Conservation (phyloP, 495 filamentous ascomycete genomes). For the Bacidia rubella region DNA sequence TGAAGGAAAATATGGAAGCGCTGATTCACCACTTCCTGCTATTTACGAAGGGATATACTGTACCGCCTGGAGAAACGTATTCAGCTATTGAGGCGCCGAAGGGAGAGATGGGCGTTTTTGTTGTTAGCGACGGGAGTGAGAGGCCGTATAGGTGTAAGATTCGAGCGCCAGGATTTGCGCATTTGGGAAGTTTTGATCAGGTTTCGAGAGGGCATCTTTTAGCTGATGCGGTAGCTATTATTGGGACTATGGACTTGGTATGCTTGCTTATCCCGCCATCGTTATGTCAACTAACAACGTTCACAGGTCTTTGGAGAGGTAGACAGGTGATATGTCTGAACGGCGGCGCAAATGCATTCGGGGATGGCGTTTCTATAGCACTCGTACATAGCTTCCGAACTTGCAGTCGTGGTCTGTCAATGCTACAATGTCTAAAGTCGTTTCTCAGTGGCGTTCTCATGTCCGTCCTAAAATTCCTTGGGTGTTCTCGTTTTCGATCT, state of each 20-base stretch:
- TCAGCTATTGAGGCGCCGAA: constrained; percentile 95
- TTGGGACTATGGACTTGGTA: constrained; percentile 82
- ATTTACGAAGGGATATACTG: constrained; percentile 94
- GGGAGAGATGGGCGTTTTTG: constrained; percentile 96
- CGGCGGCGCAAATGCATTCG: no score
- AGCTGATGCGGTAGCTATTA: constrained; percentile 93
- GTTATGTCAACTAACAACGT: neutral
- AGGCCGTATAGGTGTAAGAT: constrained; percentile 97
- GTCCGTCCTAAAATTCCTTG: no score
- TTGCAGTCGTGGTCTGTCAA: no score
- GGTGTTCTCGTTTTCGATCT: no score
- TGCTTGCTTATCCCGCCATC: neutral
- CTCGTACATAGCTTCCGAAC: neutral
- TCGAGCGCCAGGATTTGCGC: constrained; percentile 89
- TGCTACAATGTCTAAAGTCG: no score
- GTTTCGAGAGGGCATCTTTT: constrained; percentile 81
- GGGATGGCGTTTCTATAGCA: neutral
- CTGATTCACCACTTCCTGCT: constrained; percentile 98
- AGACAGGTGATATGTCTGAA: constrained; percentile 33
- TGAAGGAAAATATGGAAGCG: constrained; percentile 99
- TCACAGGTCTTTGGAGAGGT: constrained; percentile 47
- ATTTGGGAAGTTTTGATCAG: constrained; percentile 89
- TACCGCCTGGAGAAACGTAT: constrained; percentile 98
- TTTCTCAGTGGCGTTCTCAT: no score
- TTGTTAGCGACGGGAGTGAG: constrained; percentile 95